Percentiles rank a stretch among this genome's conserved stretches.
Conservation (phyloP, 768 basidiomycete species). For the Podaxis mareebaensis region DNA sequence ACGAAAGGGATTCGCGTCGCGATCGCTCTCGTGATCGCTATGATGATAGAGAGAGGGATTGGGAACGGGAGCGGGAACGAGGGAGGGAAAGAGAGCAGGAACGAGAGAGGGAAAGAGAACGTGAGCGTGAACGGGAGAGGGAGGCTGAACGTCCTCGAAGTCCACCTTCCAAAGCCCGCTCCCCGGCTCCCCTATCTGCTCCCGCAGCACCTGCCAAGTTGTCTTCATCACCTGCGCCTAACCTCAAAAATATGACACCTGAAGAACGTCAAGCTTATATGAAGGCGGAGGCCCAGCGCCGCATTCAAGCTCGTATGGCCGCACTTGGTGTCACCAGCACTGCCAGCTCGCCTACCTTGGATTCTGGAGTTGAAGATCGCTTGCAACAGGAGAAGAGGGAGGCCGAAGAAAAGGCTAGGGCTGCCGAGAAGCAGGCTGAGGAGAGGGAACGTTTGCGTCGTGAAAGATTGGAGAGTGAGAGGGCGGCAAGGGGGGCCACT, state of each 20-base stretch:
- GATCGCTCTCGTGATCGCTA: conserved; percentile 44
- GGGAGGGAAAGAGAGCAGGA: conserved; percentile 22
- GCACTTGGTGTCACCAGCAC: conserved; percentile 72
- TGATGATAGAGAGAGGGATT: conserved; percentile 25
- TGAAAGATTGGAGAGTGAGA: conserved; percentile 77
- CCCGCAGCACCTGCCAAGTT: conserved; percentile 43
- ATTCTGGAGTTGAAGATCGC: conserved; percentile 82
- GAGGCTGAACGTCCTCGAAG: conserved; percentile 47
- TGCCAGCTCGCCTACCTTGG: conserved; percentile 50
- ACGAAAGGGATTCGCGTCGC: conserved; percentile 29
- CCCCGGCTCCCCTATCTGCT: conserved; percentile 53
- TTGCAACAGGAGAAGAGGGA: conserved; percentile 86
- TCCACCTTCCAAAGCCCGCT: conserved; percentile 51
- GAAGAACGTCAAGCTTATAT: conserved; percentile 82
- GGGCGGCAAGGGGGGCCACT: conserved; percentile 51
- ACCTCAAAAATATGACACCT: conserved; percentile 76
- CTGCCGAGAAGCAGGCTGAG: conserved; percentile 80
- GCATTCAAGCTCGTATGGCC: conserved; percentile 82
- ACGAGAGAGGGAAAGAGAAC: conserved; percentile 29
- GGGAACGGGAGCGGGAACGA: conserved; percentile 24
- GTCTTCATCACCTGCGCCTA: conserved; percentile 57
- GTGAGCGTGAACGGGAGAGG: conserved; percentile 23
- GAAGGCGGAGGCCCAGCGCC: conserved; percentile 75
- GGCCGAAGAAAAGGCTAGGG: conserved; percentile 80
- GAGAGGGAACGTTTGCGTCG: conserved; percentile 73